These are phyloP conservation scores for Ceratobasidium sp. DNA, from an alignment of 1,284 basidiomycete genomes.

Conservation along the genomic window DNA sequence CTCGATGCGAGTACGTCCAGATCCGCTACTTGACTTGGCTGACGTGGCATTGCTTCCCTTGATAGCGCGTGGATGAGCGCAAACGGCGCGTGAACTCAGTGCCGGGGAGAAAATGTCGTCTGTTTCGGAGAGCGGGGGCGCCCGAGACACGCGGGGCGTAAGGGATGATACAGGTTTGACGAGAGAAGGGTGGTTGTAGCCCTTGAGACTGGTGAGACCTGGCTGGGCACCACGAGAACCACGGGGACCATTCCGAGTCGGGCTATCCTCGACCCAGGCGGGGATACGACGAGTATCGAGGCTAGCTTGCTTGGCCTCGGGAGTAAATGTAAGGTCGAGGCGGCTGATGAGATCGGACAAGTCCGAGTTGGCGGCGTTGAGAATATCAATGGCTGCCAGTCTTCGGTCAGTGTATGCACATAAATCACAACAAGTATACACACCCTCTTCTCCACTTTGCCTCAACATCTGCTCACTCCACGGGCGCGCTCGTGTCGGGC, in stretches of 20 bases:
- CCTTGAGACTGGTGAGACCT: constrained; percentile 22
- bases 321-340: constrained; percentile 73
- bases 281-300: constrained; percentile 14
- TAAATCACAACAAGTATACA: constrained; percentile 41
- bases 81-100: not conserved
- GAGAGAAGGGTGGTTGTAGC: constrained; percentile 11
- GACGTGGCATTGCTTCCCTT: not conserved
- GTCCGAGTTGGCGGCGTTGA: constrained; percentile 82
- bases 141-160: not conserved
- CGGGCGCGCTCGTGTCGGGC: constrained; percentile 35
- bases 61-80: not conserved
- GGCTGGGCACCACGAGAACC: not conserved
- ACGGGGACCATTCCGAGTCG: constrained; percentile 23
- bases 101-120: not conserved
- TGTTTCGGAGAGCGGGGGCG: not conserved
- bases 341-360: constrained; percentile 79
- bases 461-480: constrained; percentile 71
- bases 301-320: constrained; percentile 43
- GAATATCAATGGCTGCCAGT: constrained; percentile 71
- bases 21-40: constrained; percentile 53
- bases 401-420: constrained; percentile 39
- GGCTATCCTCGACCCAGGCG: constrained; percentile 38
- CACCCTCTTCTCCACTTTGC: constrained; percentile 64
- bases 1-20: constrained; percentile 49
- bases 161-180: not conserved